Evolutionary conservation across 139 green algal genomes (phyloP), one percentile per base, ranked within the genome.

Genomic region (Chlamydomonas applanata): DNA sequence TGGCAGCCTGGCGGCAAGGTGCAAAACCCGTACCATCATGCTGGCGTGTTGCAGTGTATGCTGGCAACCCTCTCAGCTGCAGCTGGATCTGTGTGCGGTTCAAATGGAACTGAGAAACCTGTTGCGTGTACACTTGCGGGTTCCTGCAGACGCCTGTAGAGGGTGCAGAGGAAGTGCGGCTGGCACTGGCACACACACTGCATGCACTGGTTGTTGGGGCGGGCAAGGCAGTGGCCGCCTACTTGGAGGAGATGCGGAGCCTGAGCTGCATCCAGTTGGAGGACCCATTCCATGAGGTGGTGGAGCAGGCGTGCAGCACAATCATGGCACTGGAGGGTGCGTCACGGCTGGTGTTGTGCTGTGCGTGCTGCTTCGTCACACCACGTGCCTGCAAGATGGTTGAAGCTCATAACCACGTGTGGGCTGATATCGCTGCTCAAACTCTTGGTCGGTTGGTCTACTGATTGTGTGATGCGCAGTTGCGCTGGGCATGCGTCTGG

Each of bases 251-350:
- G 78, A 76, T 81, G 4, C 72, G 83, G 65, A 71, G 19, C 36
- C 35, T 85, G 36, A 35, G 76, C 19, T 32, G 65, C 49, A 71
- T 75, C 13, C 61, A 78, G 52, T 45, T 71, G 13, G 78, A 65
- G n/a, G 86, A 91, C 71, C 73, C 72, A 1, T 89, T 84, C 67
- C 75, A 89, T 53, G 82, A 88, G 32, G 78, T 89, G 33, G 78
- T 80, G 68, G 59, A 85, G 69, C 68, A 80, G 75, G 79, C 69
- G 4, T 91, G 86, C 63, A 45, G 25, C 5, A 59, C 53, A 20
- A 57, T 83, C 53, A 22, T 79, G 35, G 74, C 71, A 9, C 56
- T 90, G 5, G 78, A 83, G 60, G 85, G 85, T 90, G 74, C 14
- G 80, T n/a, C 22, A 17, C 7, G 35, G 56, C 7, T 49, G 40